phyloP scores from a whole-genome alignment of 306 rosid genomes.

The Trichosanthes truncata region DNA sequence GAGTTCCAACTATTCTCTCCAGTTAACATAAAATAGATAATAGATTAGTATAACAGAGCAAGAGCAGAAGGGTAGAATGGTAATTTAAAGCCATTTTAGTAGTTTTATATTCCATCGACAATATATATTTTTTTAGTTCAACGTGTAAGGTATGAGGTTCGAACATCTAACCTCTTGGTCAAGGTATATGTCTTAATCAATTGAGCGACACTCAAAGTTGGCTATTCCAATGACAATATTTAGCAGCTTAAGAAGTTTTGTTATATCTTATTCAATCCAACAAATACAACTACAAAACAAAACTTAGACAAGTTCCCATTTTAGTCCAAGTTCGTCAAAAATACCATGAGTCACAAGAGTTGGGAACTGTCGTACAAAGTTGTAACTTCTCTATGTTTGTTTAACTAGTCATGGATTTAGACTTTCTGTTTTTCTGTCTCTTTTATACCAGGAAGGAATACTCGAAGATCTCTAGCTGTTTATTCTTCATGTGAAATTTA shows the following conservation, averaged over 20 bases:
- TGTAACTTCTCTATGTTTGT: too few relatives aligned
- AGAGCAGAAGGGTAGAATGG: background rate
- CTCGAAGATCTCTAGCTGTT: background rate
- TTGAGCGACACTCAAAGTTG: background rate
- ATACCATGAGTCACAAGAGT: background rate
- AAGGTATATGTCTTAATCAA: too few relatives aligned
- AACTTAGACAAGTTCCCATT: background rate
- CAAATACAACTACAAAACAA: background rate
- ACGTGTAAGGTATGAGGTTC: background rate
- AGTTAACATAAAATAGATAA: slow-evolving; percentile 12
- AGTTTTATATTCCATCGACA: background rate
- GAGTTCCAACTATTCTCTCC: slow-evolving; percentile 50
- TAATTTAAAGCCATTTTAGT: background rate
- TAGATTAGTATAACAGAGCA: background rate
- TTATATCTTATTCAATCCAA: background rate
- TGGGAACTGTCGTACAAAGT: background rate
- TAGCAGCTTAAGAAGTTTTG: background rate
- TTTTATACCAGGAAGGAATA: background rate
- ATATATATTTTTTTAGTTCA: background rate
- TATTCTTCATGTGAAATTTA: background rate
- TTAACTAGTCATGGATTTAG: background rate
- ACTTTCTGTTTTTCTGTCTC: background rate
- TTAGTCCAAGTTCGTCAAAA: background rate
- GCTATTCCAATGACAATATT: background rate
- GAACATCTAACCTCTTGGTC: background rate